These are phyloP conservation scores for Pseudogymnoascus sp. DNA, from an alignment of 2,329 filamentous ascomycete species.

Conservation along the genomic window DNA sequence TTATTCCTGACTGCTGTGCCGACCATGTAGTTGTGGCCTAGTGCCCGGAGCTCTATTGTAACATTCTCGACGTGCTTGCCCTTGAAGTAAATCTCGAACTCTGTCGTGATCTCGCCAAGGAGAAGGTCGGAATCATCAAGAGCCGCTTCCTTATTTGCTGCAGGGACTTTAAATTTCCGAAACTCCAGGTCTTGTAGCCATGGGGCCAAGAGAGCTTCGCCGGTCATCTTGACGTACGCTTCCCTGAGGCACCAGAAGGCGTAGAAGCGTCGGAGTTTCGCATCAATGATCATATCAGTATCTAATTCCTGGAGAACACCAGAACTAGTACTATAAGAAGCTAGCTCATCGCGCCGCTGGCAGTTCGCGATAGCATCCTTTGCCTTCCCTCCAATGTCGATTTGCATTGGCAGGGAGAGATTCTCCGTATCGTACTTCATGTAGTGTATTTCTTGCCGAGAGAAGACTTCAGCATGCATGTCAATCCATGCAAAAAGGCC, in stretches of 20 bases:
- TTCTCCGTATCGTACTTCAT: conserved; percentile 42
- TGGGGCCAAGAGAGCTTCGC: conserved; percentile 63
- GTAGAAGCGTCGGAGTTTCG: conserved; percentile 63
- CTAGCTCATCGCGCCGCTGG: conserved; percentile 18
- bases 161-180: conserved; percentile 37
- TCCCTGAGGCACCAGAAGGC: conserved; percentile 72
- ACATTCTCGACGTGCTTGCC: conserved; percentile 21
- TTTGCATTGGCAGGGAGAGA: conserved; percentile 13
- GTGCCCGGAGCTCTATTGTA: conserved; percentile 21
- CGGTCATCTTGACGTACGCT: conserved; percentile 75
- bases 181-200: conserved; percentile 69
- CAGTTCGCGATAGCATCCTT: conserved; percentile 20
- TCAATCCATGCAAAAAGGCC: conserved; percentile 63
- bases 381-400: neutral
- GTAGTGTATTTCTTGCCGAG: conserved; percentile 49
- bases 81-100: conserved; percentile 22
- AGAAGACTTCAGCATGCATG: conserved; percentile 64
- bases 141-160: conserved; percentile 14
- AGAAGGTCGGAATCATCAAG: conserved; percentile 10
- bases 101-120: conserved; percentile 16
- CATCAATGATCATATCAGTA: conserved; percentile 39
- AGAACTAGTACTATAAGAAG: conserved; percentile 12
- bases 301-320: conserved; percentile 29
- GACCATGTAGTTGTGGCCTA: conserved; percentile 26
- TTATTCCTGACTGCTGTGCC: conserved; percentile 18